Conservation (phyloP, 2,329 filamentous ascomycete species). For the Neofusicoccum sp. region DNA sequence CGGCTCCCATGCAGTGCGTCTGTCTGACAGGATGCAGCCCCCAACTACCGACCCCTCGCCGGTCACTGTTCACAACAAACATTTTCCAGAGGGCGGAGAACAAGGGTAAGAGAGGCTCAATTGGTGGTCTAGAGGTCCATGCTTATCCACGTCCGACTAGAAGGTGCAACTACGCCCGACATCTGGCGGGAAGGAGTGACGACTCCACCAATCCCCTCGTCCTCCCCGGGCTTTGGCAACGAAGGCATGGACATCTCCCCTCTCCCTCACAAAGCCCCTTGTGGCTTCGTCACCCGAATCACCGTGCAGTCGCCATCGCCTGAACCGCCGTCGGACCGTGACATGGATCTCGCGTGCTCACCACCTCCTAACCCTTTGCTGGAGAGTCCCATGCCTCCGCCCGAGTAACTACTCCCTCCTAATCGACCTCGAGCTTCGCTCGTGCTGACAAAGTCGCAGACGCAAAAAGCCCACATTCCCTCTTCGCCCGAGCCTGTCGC, state of each 20-base stretch:
- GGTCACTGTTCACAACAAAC: constrained; percentile 79
- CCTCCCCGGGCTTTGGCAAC: constrained; percentile 71
- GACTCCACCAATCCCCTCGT: constrained; percentile 82
- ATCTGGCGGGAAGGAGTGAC: constrained; percentile 67
- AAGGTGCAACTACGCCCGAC: constrained; percentile 48
- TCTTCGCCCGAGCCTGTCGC: constrained; percentile 72
- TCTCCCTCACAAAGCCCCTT: constrained; percentile 81
- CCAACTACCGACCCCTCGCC: constrained; percentile 77
- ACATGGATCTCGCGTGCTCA: constrained; percentile 44
- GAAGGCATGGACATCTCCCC: constrained; percentile 95
- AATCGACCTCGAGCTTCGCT: neutral
- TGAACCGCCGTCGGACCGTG: constrained; percentile 50
- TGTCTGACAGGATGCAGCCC: constrained; percentile 63
- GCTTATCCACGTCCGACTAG: constrained; percentile 38
- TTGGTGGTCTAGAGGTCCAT: constrained; percentile 25
- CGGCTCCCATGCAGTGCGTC: constrained; percentile 25
- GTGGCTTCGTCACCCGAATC: constrained; percentile 60
- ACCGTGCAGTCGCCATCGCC: constrained; percentile 75
- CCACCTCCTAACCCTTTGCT: constrained; percentile 32
- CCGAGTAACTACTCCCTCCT: constrained; percentile 35
- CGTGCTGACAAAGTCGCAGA: constrained; percentile 9
- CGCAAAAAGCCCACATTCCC: constrained; percentile 45
- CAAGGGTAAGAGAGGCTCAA: constrained; percentile 56
- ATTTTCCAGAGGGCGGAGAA: constrained; percentile 62
- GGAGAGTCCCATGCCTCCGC: constrained; percentile 38